Evolutionary conservation across 441 rosid genomes (phyloP).

Genomic region (Gossypium davidsonii): DNA sequence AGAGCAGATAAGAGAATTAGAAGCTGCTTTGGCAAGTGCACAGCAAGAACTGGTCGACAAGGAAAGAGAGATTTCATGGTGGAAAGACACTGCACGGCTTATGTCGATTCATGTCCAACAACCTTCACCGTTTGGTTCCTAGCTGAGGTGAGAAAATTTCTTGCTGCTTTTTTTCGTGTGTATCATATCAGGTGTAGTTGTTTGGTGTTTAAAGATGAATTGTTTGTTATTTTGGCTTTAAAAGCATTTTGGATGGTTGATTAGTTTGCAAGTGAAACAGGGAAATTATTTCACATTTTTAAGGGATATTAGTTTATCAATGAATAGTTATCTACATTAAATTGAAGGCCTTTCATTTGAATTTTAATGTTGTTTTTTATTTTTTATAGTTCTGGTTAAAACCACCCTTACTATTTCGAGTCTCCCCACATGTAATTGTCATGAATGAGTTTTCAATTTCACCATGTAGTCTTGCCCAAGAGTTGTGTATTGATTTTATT

Average conservation of each 20-base stretch:
- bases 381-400: too few species aligned
- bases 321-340: too few species aligned
- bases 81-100: slow-evolving; percentile 65
- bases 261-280: too few species aligned
- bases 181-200: background rate
- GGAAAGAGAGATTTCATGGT: slow-evolving; percentile 66
- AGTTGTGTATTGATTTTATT: too few species aligned
- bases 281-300: too few species aligned
- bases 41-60: slow-evolving; percentile 42
- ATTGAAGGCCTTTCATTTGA: too few species aligned
- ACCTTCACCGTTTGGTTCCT: slow-evolving; percentile 21
- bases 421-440: too few species aligned
- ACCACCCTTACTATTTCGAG: too few species aligned
- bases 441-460: too few species aligned
- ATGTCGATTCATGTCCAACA: slow-evolving; percentile 41
- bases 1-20: slow-evolving; percentile 63
- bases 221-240: background rate
- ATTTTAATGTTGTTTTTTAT: too few species aligned
- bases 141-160: slow-evolving; percentile 16
- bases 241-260: background rate
- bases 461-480: too few species aligned
- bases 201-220: background rate
- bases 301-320: too few species aligned
- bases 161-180: background rate
- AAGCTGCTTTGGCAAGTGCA: slow-evolving; percentile 42